Evolutionary conservation across 768 basidiomycete genomes (phyloP).

Genomic region (Tephrocybe sp.): DNA sequence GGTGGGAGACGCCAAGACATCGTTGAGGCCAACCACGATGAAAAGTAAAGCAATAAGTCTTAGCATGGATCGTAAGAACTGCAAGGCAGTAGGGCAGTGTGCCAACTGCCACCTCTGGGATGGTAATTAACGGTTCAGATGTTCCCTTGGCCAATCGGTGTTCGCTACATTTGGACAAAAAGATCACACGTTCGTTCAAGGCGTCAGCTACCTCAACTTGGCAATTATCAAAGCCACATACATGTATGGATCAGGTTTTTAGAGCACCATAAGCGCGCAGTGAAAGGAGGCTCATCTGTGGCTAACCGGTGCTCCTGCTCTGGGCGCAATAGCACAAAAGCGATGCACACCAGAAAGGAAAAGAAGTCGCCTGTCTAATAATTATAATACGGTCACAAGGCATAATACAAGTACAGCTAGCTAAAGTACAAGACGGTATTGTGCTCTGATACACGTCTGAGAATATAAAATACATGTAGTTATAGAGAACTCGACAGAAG

Average conservation of each 20-base stretch:
- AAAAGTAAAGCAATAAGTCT: conserved; percentile 22
- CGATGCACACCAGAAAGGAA: neutral
- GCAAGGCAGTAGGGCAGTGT: neutral
- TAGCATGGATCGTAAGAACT: conserved; percentile 11
- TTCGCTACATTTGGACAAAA: conserved; percentile 14
- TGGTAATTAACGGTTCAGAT: neutral
- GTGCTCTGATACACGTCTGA: conserved; percentile 11
- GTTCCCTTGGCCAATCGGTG: neutral
- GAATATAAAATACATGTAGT: conserved; percentile 15
- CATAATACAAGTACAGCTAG: conserved; percentile 16
- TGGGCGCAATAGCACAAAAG: neutral
- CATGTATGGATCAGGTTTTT: too few relatives aligned
- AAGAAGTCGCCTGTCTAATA: conserved; percentile 8
- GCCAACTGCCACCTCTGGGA: neutral
- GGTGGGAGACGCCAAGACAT: conserved; percentile 35
- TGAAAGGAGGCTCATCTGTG: neutral
- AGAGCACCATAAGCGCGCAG: too few relatives aligned
- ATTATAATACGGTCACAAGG: conserved; percentile 10
- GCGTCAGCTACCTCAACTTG: neutral
- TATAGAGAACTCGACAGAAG: conserved; percentile 7
- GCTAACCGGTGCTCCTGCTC: neutral
- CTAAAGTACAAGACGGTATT: conserved; percentile 18
- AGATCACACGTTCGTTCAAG: conserved; percentile 36
- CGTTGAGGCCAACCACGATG: conserved; percentile 18
- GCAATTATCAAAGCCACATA: too few relatives aligned